Base-by-base conservation (phyloP, 1,284 basidiomycete genomes). In the Tilletia setariae region DNA sequence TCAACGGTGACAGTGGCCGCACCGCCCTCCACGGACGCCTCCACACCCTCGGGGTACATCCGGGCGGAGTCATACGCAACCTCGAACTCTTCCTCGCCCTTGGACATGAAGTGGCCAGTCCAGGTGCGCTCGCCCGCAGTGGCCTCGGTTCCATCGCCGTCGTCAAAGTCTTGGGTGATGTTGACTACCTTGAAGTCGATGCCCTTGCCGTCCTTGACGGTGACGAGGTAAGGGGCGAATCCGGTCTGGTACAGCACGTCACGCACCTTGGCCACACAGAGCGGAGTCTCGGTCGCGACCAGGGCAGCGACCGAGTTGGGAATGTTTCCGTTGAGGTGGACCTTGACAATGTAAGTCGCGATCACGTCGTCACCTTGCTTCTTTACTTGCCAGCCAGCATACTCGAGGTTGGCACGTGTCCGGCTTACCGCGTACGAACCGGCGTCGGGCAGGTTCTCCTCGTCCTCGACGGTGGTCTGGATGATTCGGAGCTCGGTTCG, bases 321-420 rank as follows among this genome's bases (percentile, higher is more conserved):
- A 28, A 79, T 66, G 21, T 68, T 67, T 15, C 78, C 76, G 66
- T 78, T 78, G 61, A 78, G 72, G 70, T 76, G 73, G 16, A 80
- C 74, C 71, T 79, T 79, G 68, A 77, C 76, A 8, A 80, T 68
- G 67, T 80, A 80, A 15, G 73, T 76, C 42, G 79, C 47, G 68
- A 78, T 74, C 16, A 71, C 71, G 59, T 77, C 43, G 40, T 65
- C 62, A 42, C 77, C 78, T 35, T 76, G 64, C 70, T 77, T 73
- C 30, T 44, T 63, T 8, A 79, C 53, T 35, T 72, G 67, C 78
- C 78, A 80, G 8, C 72, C 77, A 4, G 71, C 73, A 2, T 79
- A 69, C 56, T 76, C 77, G 49, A 80, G 72, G 43, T 76, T 78
- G 25, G 77, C 78, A 15, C 78, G 67, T 4, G 77, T 79, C 19